Percentiles rank a stretch among this genome's conserved stretches.
Conservation (phyloP, 768 basidiomycete genomes). For the Amanita rimosa region DNA sequence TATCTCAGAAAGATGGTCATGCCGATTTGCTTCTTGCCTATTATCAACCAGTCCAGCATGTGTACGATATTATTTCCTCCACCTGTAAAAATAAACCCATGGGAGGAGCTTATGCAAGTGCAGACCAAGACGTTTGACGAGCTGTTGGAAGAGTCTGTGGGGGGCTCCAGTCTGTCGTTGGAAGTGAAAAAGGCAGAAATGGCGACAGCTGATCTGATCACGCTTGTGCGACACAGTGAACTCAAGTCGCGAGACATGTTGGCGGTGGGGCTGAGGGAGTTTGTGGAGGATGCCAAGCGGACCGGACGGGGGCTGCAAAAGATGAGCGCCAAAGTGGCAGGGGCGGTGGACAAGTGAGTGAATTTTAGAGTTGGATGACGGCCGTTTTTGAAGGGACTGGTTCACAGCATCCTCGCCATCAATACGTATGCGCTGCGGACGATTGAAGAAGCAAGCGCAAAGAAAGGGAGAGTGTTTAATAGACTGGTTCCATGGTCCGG, state of each 20-base stretch:
- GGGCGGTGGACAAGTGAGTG: conserved; percentile 62
- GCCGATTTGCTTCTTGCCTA: conserved; percentile 55
- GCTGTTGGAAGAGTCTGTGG: conserved; percentile 45
- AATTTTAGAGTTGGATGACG: not conserved
- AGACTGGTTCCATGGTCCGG: conserved; percentile 30
- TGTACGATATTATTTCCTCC: conserved; percentile 22
- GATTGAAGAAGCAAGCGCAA: conserved; percentile 35
- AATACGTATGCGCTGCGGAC: conserved; percentile 59
- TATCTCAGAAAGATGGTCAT: conserved; percentile 36
- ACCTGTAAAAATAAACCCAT: conserved; percentile 16
- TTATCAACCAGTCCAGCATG: conserved; percentile 34
- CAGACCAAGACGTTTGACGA: conserved; percentile 55
- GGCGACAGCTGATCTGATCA: conserved; percentile 58
- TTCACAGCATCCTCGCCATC: conserved; percentile 61
- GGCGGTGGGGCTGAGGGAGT: conserved; percentile 37
- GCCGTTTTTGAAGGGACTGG: not conserved
- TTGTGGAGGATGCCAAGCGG: conserved; percentile 50
- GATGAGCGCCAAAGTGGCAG: conserved; percentile 56
- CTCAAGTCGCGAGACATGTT: conserved; percentile 49
- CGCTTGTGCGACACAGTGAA: conserved; percentile 52
- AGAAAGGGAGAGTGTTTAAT: conserved; percentile 19
- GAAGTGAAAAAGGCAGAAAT: conserved; percentile 71
- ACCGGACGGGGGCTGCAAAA: conserved; percentile 49
- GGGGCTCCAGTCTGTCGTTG: conserved; percentile 47
- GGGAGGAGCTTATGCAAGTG: conserved; percentile 44